A percentile compares a stretch with the other conserved stretches of the same genome.
Evolutionary conservation across 2,329 filamentous ascomycete species (phyloP).

Genomic region (Alternaria arbusti): DNA sequence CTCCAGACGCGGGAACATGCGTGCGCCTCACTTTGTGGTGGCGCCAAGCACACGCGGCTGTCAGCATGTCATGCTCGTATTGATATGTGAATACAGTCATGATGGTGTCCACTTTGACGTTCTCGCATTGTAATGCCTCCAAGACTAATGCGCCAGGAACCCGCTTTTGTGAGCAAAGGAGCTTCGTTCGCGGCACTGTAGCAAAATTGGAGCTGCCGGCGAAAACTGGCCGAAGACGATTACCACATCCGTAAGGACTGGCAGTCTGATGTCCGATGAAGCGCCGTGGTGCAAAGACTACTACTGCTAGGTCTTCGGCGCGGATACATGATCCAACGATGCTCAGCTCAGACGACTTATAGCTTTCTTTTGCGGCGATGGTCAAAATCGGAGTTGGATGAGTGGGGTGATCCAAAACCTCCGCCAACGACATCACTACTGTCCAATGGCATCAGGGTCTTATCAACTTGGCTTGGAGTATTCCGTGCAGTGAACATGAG

Average conservation of each 20-base stretch:
- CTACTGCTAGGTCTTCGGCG: too few relatives aligned
- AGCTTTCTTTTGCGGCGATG: too few relatives aligned
- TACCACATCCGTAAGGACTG: not conserved
- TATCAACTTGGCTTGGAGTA: too few relatives aligned
- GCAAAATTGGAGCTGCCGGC: not conserved
- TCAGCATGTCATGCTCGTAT: not conserved
- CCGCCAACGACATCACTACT: too few relatives aligned
- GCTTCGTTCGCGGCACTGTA: not conserved
- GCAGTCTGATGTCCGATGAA: not conserved
- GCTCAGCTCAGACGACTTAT: too few relatives aligned
- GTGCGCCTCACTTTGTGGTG: not conserved
- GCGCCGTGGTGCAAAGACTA: not conserved
- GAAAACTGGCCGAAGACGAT: not conserved
- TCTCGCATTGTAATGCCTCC: not conserved
- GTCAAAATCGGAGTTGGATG: too few relatives aligned
- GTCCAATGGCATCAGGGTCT: too few relatives aligned
- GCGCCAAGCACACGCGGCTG: not conserved
- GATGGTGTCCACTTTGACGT: not conserved
- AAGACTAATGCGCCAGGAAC: not conserved
- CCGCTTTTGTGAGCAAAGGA: not conserved
- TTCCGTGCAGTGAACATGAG: too few relatives aligned
- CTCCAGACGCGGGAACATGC: not conserved
- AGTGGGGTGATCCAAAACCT: too few relatives aligned
- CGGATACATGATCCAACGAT: too few relatives aligned
- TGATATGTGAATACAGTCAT: not conserved